Evolutionary conservation across 768 basidiomycete species (phyloP).

Genomic region (Phaffia australis): DNA sequence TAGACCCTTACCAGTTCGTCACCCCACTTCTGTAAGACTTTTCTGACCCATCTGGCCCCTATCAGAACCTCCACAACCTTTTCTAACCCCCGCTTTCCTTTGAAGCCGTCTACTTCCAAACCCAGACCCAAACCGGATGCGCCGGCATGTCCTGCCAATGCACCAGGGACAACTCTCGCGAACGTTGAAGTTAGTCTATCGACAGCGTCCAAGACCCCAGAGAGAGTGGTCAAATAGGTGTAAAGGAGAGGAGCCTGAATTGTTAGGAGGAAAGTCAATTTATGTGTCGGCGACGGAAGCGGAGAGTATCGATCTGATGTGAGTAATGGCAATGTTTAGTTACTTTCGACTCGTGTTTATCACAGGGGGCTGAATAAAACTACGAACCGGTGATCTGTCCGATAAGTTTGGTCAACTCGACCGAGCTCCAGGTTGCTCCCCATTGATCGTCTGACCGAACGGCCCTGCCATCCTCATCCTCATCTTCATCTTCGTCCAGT

Average conservation of each 20-base stretch:
- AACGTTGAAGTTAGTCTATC: slow-evolving; percentile 81
- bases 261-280: slow-evolving; percentile 67
- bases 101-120: slow-evolving; percentile 54
- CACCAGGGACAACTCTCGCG: slow-evolving; percentile 84
- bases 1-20: slow-evolving; percentile 64
- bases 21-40: slow-evolving; percentile 66
- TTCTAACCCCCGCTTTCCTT: slow-evolving; percentile 71
- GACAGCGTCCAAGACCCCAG: slow-evolving; percentile 80
- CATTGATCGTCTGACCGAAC: slow-evolving; percentile 39
- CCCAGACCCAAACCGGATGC: slow-evolving; percentile 39
- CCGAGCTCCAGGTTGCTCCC: slow-evolving; percentile 62
- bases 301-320: slow-evolving; percentile 75
- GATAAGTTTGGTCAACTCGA: slow-evolving; percentile 68
- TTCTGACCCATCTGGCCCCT: slow-evolving; percentile 62
- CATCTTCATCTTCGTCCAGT: slow-evolving; percentile 44
- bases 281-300: slow-evolving; percentile 64
- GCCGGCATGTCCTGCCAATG: slow-evolving; percentile 50
- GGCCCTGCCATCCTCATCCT: slow-evolving; percentile 40
- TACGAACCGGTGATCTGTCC: slow-evolving; percentile 78
- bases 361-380: not conserved
- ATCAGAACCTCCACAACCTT: slow-evolving; percentile 75
- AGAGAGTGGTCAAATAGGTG: slow-evolving; percentile 63
- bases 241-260: slow-evolving; percentile 78
- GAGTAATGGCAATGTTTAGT: not conserved
- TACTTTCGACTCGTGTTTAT: not conserved